phyloP scores from a whole-genome alignment of 208 protist genomes.

The Trypanosoma rangeli region DNA sequence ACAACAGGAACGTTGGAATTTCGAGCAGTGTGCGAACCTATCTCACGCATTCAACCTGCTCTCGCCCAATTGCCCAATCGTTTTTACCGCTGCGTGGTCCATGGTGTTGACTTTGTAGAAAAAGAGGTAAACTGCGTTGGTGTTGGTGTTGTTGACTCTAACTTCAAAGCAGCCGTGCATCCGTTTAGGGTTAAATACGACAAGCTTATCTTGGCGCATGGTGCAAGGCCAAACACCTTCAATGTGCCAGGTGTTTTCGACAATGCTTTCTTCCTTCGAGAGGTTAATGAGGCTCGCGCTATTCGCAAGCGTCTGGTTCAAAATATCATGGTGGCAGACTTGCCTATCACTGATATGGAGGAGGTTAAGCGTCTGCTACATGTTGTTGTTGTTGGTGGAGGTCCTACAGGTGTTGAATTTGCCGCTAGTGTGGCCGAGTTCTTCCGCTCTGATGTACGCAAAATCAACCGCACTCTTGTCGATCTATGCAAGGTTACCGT shows the following conservation, averaged over 20 bases:
- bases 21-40: constrained; percentile 87
- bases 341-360: constrained; percentile 69
- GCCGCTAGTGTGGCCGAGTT: constrained; percentile 90
- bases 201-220: constrained; percentile 90
- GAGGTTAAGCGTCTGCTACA: constrained; percentile 84
- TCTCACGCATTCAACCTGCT: constrained; percentile 76
- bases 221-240: constrained; percentile 90
- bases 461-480: constrained; percentile 64
- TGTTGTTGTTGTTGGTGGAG: constrained; percentile 92
- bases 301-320: constrained; percentile 92
- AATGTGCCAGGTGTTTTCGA: constrained; percentile 91
- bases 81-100: constrained; percentile 75
- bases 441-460: constrained; percentile 80
- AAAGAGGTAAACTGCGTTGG: constrained; percentile 77
- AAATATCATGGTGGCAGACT: constrained; percentile 91
- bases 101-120: constrained; percentile 78
- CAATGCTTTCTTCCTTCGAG: constrained; percentile 88
- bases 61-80: constrained; percentile 79
- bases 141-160: constrained; percentile 63
- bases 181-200: constrained; percentile 91
- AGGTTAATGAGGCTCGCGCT: constrained; percentile 83
- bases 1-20: constrained; percentile 93
- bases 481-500: constrained; percentile 83
- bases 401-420: constrained; percentile 89
- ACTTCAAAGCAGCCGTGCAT: constrained; percentile 57